Conservation (phyloP, 1,284 basidiomycete genomes). For the Gomphus bonarii region DNA sequence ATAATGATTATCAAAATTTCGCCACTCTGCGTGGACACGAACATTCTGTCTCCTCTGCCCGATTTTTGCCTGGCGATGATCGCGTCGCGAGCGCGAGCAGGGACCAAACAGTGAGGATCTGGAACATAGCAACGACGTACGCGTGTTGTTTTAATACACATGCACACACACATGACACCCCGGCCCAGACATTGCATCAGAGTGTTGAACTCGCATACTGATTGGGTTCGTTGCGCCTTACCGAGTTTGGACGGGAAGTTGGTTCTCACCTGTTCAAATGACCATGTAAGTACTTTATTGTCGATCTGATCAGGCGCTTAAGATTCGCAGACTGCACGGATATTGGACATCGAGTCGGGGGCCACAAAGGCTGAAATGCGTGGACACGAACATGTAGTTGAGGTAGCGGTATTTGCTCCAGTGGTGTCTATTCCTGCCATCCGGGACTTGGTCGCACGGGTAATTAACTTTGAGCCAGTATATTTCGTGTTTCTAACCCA, state of each 20-base stretch:
- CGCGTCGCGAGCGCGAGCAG: constrained; percentile 78
- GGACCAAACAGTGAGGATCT: constrained; percentile 79
- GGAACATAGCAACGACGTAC: constrained; percentile 51
- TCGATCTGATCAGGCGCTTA: constrained; percentile 31
- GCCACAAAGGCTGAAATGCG: constrained; percentile 76
- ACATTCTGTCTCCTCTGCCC: constrained; percentile 81
- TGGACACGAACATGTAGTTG: constrained; percentile 84
- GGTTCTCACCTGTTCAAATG: constrained; percentile 57
- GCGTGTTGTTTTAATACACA: background rate
- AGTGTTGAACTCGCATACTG: constrained; percentile 31
- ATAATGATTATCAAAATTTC: constrained; percentile 81
- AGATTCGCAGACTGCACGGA: constrained; percentile 60
- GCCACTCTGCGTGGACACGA: constrained; percentile 87
- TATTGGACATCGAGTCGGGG: constrained; percentile 74
- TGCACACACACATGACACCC: background rate
- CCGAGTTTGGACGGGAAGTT: constrained; percentile 54
- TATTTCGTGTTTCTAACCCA: background rate
- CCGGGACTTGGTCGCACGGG: constrained; percentile 27
- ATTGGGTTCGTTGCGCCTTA: constrained; percentile 63
- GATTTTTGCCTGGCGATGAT: constrained; percentile 79
- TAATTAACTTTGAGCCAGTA: background rate
- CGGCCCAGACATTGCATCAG: background rate
- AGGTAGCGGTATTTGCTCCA: constrained; percentile 78
- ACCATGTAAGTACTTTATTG: constrained; percentile 19
- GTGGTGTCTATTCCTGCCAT: constrained; percentile 64